Conservation (phyloP, 208 protist genomes). For the Lotmaria passim region DNA sequence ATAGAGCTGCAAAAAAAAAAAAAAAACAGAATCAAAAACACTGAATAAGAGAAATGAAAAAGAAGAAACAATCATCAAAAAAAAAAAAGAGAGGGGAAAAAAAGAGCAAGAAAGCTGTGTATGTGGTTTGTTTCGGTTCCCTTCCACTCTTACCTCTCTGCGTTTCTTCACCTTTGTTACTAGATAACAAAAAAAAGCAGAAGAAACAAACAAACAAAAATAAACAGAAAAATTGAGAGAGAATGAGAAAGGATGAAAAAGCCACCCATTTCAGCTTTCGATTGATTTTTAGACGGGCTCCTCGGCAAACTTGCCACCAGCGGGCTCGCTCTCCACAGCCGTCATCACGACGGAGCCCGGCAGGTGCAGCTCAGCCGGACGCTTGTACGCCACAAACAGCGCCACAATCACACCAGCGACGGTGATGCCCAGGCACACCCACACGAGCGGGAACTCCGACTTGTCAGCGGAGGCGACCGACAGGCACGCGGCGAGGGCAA, state of each 20-base stretch:
- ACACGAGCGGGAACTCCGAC: conserved; percentile 65
- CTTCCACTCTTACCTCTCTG: too few species aligned
- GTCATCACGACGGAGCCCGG: conserved; percentile 45
- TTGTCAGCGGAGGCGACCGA: conserved; percentile 35
- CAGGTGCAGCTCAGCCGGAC: conserved; percentile 57
- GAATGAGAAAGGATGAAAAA: conserved; percentile 17
- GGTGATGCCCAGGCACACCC: conserved; percentile 69
- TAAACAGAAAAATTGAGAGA: conserved; percentile 4
- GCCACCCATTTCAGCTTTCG: background rate
- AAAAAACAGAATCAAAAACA: too few species aligned
- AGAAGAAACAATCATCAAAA: too few species aligned
- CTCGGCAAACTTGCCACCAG: conserved; percentile 14
- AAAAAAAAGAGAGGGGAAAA: too few species aligned
- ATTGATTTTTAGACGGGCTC: conserved; percentile 15
- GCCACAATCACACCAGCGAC: conserved; percentile 49
- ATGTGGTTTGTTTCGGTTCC: too few species aligned
- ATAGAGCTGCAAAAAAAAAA: too few species aligned
- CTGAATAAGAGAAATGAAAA: too few species aligned
- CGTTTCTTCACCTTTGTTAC: too few species aligned
- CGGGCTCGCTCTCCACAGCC: conserved; percentile 31
- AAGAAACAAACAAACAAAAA: conserved; percentile 19
- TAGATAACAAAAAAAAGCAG: conserved; percentile 2
- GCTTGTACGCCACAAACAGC: conserved; percentile 57
- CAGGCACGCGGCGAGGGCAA: conserved; percentile 34
- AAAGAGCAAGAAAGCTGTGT: too few species aligned